These are phyloP conservation scores for Collybia sordida DNA, from an alignment of 768 basidiomycete genomes.

Conservation along the genomic window DNA sequence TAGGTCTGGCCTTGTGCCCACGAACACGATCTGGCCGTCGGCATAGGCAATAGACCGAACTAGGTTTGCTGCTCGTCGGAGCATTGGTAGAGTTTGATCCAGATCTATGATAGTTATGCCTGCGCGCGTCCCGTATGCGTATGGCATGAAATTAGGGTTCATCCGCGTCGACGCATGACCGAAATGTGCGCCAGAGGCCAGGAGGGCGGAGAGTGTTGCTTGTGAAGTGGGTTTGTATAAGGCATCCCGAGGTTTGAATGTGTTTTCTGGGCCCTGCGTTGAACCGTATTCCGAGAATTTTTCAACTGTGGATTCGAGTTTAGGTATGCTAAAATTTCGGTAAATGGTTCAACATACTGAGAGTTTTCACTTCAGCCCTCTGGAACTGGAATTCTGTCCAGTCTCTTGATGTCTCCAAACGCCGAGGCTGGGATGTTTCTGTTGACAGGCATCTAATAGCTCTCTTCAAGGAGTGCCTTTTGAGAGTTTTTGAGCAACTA, in stretches of 20 bases:
- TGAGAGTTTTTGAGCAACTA: constrained; percentile 24
- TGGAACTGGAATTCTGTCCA: constrained; percentile 65
- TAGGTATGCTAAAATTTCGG: constrained; percentile 4
- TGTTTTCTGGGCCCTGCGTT: constrained; percentile 61
- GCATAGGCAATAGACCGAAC: constrained; percentile 78
- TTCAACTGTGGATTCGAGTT: constrained; percentile 42
- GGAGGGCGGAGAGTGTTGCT: constrained; percentile 82
- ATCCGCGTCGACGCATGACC: constrained; percentile 84
- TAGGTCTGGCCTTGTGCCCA: constrained; percentile 84
- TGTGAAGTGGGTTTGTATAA: constrained; percentile 68
- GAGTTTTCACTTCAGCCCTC: constrained; percentile 52
- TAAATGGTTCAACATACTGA: constrained; percentile 41
- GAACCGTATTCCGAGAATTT: constrained; percentile 76
- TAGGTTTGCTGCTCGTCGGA: constrained; percentile 88
- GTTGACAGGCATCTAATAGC: constrained; percentile 26
- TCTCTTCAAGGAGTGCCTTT: constrained; percentile 9
- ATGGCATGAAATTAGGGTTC: constrained; percentile 88
- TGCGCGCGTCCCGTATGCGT: constrained; percentile 89
- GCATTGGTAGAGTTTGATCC: constrained; percentile 87
- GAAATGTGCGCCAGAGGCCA: constrained; percentile 92
- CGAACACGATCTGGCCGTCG: constrained; percentile 85
- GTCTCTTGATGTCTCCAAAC: constrained; percentile 51
- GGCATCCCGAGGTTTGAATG: constrained; percentile 71
- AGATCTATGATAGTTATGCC: constrained; percentile 93
- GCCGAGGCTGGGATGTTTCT: constrained; percentile 13